Evolutionary conservation across 768 basidiomycete species (phyloP).

Genomic region (Leccinum obscurum): DNA sequence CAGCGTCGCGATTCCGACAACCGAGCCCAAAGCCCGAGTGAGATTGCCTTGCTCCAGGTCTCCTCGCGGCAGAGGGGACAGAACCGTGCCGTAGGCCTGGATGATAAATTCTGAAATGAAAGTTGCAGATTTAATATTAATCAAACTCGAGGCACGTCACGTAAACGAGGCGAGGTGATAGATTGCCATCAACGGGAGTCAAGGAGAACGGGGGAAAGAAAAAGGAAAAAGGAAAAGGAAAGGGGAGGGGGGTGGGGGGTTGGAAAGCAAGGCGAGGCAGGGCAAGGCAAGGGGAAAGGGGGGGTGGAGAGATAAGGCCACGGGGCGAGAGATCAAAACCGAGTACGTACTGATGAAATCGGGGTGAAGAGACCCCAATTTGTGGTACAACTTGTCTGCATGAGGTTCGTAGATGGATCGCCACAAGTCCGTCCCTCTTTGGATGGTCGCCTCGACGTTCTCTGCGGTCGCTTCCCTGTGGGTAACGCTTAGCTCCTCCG

Average conservation of each 20-base stretch:
- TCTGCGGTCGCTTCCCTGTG: conserved; percentile 57
- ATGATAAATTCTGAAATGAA: conserved; percentile 74
- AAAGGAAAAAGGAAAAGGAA: neutral
- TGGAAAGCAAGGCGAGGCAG: conserved; percentile 10
- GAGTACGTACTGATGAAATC: conserved; percentile 84
- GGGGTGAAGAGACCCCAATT: conserved; percentile 85
- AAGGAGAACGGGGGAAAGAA: neutral
- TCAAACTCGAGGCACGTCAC: conserved; percentile 35
- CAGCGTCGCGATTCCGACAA: conserved; percentile 82
- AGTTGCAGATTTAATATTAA: conserved; percentile 27
- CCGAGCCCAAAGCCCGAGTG: conserved; percentile 79
- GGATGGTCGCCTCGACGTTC: conserved; percentile 67
- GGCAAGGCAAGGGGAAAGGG: neutral
- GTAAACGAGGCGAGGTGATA: conserved; percentile 30
- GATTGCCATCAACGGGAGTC: conserved; percentile 27
- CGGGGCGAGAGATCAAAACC: conserved; percentile 14
- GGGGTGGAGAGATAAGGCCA: conserved; percentile 28
- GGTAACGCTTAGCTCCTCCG: conserved; percentile 24
- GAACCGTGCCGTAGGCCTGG: conserved; percentile 78
- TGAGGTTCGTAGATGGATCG: conserved; percentile 87
- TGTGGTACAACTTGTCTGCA: conserved; percentile 84
- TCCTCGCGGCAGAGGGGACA: conserved; percentile 70
- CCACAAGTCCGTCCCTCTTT: conserved; percentile 76
- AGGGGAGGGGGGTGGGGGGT: neutral
- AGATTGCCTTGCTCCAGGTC: conserved; percentile 78